Conservation (phyloP, 2,329 filamentous ascomycete genomes). For the Neofusicoccum cordaticola region DNA sequence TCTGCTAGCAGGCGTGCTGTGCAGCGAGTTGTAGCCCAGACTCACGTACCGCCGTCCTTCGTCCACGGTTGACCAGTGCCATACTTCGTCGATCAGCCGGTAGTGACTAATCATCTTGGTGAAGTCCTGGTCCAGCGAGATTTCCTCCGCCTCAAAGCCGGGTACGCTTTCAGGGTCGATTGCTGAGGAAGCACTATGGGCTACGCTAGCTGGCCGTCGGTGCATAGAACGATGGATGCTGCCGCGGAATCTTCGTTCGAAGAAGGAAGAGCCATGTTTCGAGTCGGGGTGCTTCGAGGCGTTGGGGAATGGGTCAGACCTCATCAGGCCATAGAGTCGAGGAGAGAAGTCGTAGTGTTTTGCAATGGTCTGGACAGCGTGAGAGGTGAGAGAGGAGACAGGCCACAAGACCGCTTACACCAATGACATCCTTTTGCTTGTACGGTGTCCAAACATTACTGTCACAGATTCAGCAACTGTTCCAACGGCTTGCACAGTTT, state of each 20-base stretch:
- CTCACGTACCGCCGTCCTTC: constrained; percentile 67
- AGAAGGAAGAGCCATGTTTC: constrained; percentile 18
- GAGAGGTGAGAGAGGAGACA: neutral
- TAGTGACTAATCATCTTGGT: constrained; percentile 47
- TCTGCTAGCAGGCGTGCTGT: constrained; percentile 29
- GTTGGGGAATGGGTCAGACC: constrained; percentile 50
- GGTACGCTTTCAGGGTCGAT: neutral
- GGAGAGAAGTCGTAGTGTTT: constrained; percentile 66
- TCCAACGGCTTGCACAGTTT: neutral
- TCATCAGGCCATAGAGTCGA: constrained; percentile 63
- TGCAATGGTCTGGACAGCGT: constrained; percentile 46
- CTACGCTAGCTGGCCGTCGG: neutral
- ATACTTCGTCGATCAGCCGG: constrained; percentile 65
- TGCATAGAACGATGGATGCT: neutral
- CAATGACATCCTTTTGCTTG: constrained; percentile 55
- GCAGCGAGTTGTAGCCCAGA: constrained; percentile 68
- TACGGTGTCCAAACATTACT: constrained; percentile 71
- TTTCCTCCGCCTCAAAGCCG: neutral
- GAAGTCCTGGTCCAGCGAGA: neutral
- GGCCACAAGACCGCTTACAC: constrained; percentile 27
- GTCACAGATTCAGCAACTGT: neutral
- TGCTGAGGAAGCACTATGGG: neutral
- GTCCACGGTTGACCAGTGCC: constrained; percentile 73
- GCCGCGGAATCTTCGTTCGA: neutral
- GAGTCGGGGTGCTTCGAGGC: constrained; percentile 19